phyloP scores from a whole-genome alignment of 331 rosid species.

The Malus hybrid region DNA sequence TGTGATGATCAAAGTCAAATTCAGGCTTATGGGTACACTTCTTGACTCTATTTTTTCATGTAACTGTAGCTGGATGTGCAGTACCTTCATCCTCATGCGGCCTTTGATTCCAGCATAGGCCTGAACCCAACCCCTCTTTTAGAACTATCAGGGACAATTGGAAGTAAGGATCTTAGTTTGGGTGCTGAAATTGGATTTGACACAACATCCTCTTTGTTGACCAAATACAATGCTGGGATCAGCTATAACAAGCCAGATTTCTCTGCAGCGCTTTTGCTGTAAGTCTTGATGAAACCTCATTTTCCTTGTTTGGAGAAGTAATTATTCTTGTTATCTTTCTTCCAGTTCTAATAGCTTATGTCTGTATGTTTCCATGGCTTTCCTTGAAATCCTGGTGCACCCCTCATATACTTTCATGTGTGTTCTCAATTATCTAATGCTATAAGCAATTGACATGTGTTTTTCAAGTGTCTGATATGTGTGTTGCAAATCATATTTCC shows the following conservation, averaged over 20 bases:
- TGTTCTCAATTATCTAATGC: not conserved
- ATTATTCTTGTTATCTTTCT: not conserved
- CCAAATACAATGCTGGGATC: constrained; percentile 77
- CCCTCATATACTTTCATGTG: not conserved
- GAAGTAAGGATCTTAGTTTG: constrained; percentile 66
- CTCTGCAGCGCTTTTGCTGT: constrained; percentile 70
- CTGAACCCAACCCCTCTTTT: constrained; percentile 77
- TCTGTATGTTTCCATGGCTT: not conserved
- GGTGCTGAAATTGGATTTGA: constrained; percentile 93
- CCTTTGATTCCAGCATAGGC: constrained; percentile 81
- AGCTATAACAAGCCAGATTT: constrained; percentile 75
- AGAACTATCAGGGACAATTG: constrained; percentile 76
- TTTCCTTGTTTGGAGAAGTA: constrained; percentile 2
- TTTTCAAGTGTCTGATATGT: not conserved
- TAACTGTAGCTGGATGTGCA: constrained; percentile 68
- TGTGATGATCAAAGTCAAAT: not conserved
- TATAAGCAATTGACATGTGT: not conserved
- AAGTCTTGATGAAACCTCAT: constrained; percentile 28
- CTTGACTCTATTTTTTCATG: constrained; percentile 1
- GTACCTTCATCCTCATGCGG: constrained; percentile 85
- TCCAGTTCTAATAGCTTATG: not conserved
- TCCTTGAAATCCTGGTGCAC: not conserved
- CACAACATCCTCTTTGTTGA: constrained; percentile 79
- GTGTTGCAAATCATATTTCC: not conserved
- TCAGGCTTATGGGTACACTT: not conserved